Base-by-base conservation (phyloP, 2,329 filamentous ascomycete genomes). In the Myrmaecium sp. region DNA sequence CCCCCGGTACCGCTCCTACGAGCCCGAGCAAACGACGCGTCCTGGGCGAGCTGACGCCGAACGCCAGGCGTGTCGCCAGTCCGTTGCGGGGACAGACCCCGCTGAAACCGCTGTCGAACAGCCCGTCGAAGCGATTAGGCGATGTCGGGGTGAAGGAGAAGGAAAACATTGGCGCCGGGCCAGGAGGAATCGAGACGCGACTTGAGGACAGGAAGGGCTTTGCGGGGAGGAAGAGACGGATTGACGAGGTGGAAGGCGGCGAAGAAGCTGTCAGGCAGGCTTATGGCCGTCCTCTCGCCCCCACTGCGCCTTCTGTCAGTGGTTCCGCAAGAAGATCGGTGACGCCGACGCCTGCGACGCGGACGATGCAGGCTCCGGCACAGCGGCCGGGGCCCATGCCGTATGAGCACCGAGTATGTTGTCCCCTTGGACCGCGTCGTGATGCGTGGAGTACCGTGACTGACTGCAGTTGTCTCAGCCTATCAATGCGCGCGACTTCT, bases 141-240 rank as follows among this genome's bases (percentile, higher is more conserved):
- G 37, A 40, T 5, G 34, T 44, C 6, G 39, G 38, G 4, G 32
- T 40, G 9, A 29, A 30, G 14, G 35, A 40, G 27, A 42, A 48
- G 29, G 49, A 52, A 30, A 52, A 52, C 33, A 23, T 36, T 13
- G n/a, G n/a, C n/a, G n/a, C n/a, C n/a, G n/a, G n/a, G n/a, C n/a
- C n/a, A n/a, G n/a, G n/a, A n/a, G n/a, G n/a, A n/a, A n/a, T n/a
- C n/a, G n/a, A n/a, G n/a, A n/a, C n/a, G n/a, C n/a, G n/a, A n/a
- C n/a, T n/a, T n/a, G 18, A 20, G 18, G 11, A 8, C 18, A 8
- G 18, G 18, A 20, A 20, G 18, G 8, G 8, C 18, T 8, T n/a
- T 8, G 26, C 18, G 22, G 40, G 45, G 27, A 43, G 41, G 33
- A 53, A 53, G 36, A 31, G 49, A 27, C 39, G 40, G 21, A 50